Evolutionary conservation across 768 basidiomycete species (phyloP).

Genomic region (Tulasnella sp.): DNA sequence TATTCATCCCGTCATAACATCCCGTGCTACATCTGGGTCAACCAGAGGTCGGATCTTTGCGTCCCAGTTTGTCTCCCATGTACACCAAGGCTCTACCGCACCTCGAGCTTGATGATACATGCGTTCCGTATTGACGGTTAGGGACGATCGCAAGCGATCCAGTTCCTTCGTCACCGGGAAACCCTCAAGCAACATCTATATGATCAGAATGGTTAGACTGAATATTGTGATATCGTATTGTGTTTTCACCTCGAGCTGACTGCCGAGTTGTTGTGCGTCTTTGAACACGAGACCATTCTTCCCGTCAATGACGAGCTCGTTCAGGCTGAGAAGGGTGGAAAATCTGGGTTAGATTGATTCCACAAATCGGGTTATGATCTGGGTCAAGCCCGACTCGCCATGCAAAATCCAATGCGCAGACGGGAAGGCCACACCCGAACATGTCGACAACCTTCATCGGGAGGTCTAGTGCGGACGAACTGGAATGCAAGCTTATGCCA

Average conservation of each 20-base stretch:
- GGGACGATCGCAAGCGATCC: background rate
- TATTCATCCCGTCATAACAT: no score
- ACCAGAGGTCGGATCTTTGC: background rate
- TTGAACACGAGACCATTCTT: slow-evolving; percentile 76
- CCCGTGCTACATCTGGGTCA: background rate
- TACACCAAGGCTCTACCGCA: background rate
- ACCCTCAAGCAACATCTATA: background rate
- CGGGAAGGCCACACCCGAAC: slow-evolving; percentile 95
- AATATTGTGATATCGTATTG: no score
- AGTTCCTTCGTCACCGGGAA: background rate
- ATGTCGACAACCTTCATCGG: slow-evolving; percentile 99
- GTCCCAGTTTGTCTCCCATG: background rate
- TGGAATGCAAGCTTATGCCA: slow-evolving; percentile 83
- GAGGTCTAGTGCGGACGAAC: slow-evolving; percentile 81
- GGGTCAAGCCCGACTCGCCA: slow-evolving; percentile 46
- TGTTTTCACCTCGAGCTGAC: slow-evolving; percentile 53
- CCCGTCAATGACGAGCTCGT: slow-evolving; percentile 77
- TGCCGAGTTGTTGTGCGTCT: slow-evolving; percentile 53
- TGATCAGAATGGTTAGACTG: no score
- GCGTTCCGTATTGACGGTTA: background rate
- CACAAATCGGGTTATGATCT: background rate
- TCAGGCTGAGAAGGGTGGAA: slow-evolving; percentile 40
- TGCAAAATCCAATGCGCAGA: slow-evolving; percentile 76
- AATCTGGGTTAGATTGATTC: slow-evolving; percentile 4
- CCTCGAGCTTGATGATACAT: background rate